Conservation (phyloP, 2,329 filamentous ascomycete genomes). For the Colletotrichum tropicale region DNA sequence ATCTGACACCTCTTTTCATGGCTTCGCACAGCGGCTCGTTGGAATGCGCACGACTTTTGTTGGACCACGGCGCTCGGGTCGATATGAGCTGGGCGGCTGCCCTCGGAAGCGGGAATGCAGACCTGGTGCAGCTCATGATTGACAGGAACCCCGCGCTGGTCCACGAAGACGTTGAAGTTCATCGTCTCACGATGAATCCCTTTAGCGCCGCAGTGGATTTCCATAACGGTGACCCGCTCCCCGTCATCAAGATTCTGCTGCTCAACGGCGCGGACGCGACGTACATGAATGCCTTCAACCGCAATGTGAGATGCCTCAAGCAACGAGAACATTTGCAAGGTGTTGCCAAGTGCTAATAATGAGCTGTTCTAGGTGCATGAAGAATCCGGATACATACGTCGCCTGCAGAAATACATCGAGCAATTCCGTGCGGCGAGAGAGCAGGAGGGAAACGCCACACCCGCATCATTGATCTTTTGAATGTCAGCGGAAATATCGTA, state of each 20-base stretch:
- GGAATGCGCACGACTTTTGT: not conserved
- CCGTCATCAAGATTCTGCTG: not conserved
- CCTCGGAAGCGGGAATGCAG: not conserved
- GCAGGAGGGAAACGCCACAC: not conserved
- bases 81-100: not conserved
- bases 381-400: not conserved
- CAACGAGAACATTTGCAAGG: fast-evolving
- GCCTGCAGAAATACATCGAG: not conserved
- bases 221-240: not conserved
- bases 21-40: not conserved
- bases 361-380: not conserved
- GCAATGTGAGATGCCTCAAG: not conserved
- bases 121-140: not conserved
- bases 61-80: not conserved
- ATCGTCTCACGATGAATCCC: not conserved
- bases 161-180: not conserved
- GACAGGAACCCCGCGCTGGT: not conserved
- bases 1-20: not conserved
- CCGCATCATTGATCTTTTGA: not conserved
- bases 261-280: not conserved
- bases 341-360: not conserved
- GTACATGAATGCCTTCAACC: not conserved
- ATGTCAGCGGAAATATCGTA: not conserved
- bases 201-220: not conserved
- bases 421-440: not conserved